These are phyloP conservation scores for Umbelopsis sp. DNA, from an alignment of 371 early-diverging fungal genomes.

Conservation along the genomic window DNA sequence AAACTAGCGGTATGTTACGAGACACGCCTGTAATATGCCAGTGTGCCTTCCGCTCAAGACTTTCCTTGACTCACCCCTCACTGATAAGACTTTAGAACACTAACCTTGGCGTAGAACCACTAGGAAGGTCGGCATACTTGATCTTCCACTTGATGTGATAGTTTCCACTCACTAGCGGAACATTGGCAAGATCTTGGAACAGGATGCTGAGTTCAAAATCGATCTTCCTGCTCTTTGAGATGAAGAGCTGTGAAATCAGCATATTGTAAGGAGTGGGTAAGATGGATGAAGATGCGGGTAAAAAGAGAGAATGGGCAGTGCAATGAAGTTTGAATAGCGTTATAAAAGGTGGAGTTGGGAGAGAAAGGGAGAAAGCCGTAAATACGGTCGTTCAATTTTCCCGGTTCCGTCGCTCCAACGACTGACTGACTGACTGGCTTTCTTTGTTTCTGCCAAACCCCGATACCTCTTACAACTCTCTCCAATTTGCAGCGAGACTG, in stretches of 20 bases:
- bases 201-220: conserved; percentile 51
- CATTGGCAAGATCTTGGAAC: conserved; percentile 63
- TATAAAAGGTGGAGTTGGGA: background rate
- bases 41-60: background rate
- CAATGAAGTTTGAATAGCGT: background rate
- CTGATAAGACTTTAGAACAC: background rate
- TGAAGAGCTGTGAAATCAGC: conserved; percentile 50
- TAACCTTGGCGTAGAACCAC: conserved; percentile 55
- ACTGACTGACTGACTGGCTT: background rate
- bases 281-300: background rate
- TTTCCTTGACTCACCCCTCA: background rate
- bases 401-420: background rate
- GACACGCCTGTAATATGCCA: background rate
- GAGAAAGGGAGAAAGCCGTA: conserved; percentile 1
- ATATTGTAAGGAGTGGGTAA: conserved; percentile 12
- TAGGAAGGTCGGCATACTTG: conserved; percentile 47
- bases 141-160: conserved; percentile 70
- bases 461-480: background rate
- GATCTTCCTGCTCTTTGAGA: conserved; percentile 62
- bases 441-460: conserved; percentile 3
- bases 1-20: background rate
- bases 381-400: conserved; percentile 9
- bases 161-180: conserved; percentile 68
- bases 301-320: background rate
- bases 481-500: background rate